phyloP scores from a whole-genome alignment of 768 basidiomycete genomes.

The Glaciozyma antarctica region DNA sequence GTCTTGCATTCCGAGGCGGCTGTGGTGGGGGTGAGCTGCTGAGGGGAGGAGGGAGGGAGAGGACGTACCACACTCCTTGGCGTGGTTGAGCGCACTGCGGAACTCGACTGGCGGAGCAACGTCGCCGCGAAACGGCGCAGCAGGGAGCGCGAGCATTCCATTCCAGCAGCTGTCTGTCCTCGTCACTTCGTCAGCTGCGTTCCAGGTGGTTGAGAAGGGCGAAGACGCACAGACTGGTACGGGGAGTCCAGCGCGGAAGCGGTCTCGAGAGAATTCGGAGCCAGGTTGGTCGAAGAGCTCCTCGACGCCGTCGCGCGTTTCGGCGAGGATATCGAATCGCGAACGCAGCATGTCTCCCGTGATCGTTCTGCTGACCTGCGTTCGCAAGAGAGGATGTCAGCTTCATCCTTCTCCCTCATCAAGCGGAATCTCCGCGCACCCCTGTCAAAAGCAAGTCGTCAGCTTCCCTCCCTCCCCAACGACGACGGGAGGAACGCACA shows the following conservation, averaged over 20 bases:
- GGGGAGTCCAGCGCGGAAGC: constrained; percentile 3
- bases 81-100: constrained; percentile 1
- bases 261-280: constrained; percentile 16
- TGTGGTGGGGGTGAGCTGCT: background rate
- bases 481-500: constrained; percentile 12
- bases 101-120: constrained; percentile 5
- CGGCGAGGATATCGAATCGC: constrained; percentile 28
- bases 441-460: background rate
- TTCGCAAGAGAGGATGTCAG: background rate
- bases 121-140: constrained; percentile 26
- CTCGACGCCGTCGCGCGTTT: constrained; percentile 29
- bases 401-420: background rate
- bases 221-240: constrained; percentile 22
- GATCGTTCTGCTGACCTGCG: constrained; percentile 16
- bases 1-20: constrained; percentile 30
- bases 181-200: background rate
- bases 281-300: constrained; percentile 27
- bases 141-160: constrained; percentile 32
- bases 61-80: constrained; percentile 15
- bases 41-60: background rate
- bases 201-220: background rate
- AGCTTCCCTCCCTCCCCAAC: background rate
- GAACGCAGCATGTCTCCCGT: constrained; percentile 14
- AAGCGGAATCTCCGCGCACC: background rate
- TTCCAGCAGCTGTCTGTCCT: constrained; percentile 36